Conservation (phyloP, 148 eudicot genomes). For the Camellia lanceoleosa region DNA sequence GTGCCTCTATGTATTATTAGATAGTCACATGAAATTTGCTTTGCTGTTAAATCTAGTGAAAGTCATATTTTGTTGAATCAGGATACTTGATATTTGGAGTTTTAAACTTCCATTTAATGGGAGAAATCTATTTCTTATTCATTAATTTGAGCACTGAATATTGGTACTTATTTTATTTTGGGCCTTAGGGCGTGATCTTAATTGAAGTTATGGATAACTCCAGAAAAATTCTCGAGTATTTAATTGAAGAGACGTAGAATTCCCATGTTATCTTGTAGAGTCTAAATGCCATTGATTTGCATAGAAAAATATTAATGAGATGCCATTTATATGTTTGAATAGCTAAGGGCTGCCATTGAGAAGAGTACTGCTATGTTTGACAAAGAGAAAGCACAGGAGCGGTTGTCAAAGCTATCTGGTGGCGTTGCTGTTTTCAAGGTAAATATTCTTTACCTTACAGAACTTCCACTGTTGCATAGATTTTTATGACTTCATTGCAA, state of each 20-base stretch:
- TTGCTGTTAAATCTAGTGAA: no score
- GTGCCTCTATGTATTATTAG: background rate
- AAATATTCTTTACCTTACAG: constrained; percentile 12
- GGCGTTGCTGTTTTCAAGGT: constrained; percentile 99
- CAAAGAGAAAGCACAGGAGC: constrained; percentile 86
- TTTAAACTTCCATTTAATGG: background rate
- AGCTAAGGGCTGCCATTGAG: constrained; percentile 72
- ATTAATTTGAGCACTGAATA: background rate
- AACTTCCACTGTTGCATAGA: background rate
- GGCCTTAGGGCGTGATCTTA: background rate
- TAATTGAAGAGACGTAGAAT: background rate
- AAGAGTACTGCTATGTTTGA: constrained; percentile 78
- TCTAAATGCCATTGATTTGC: background rate
- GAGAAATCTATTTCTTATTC: background rate
- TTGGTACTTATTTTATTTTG: background rate
- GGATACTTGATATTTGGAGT: background rate
- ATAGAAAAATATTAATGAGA: background rate
- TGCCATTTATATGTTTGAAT: constrained; percentile 24
- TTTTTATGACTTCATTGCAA: constrained; percentile 1
- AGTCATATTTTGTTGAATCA: background rate
- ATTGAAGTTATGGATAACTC: background rate
- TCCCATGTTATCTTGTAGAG: background rate
- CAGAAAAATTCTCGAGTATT: background rate
- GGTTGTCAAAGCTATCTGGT: constrained; percentile 71
- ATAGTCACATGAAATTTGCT: no score